A percentile compares a stretch with the other conserved stretches of the same genome.
These are phyloP conservation scores for Aspergillus vadensis DNA, from an alignment of 2,329 filamentous ascomycete species.

Conservation along the genomic window DNA sequence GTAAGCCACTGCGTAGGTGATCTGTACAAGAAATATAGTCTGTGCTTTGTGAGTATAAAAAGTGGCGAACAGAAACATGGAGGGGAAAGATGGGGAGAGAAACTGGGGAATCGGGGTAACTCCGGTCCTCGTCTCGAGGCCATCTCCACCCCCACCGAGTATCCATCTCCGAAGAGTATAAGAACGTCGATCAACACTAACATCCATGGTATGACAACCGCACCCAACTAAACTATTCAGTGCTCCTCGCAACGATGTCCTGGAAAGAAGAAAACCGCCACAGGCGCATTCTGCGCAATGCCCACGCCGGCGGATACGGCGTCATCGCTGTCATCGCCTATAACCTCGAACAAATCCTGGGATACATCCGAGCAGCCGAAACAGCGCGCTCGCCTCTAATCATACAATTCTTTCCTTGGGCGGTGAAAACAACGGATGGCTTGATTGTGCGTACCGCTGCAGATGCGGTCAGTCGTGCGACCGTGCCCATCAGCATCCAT, in stretches of 20 bases:
- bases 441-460: slow-evolving; percentile 58
- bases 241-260: slow-evolving; percentile 10
- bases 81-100: neutral
- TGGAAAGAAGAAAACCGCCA: slow-evolving; percentile 24
- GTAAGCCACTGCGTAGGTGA: neutral
- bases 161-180: neutral
- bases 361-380: slow-evolving; percentile 66
- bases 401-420: slow-evolving; percentile 72
- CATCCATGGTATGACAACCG: neutral
- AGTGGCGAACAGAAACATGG: no score
- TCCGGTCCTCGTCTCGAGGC: neutral
- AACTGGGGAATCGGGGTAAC: neutral
- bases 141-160: slow-evolving; percentile 53
- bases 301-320: slow-evolving; percentile 57
- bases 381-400: slow-evolving; percentile 66
- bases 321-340: slow-evolving; percentile 49
- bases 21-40: no score
- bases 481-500: slow-evolving; percentile 64
- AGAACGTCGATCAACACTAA: neutral
- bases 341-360: slow-evolving; percentile 68
- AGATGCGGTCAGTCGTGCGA: slow-evolving; percentile 57
- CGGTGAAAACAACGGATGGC: slow-evolving; percentile 61
- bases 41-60: no score
- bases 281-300: slow-evolving; percentile 55
- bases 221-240: slow-evolving; percentile 27